Conservation (phyloP, 768 basidiomycete genomes). For the Mycena rosella region DNA sequence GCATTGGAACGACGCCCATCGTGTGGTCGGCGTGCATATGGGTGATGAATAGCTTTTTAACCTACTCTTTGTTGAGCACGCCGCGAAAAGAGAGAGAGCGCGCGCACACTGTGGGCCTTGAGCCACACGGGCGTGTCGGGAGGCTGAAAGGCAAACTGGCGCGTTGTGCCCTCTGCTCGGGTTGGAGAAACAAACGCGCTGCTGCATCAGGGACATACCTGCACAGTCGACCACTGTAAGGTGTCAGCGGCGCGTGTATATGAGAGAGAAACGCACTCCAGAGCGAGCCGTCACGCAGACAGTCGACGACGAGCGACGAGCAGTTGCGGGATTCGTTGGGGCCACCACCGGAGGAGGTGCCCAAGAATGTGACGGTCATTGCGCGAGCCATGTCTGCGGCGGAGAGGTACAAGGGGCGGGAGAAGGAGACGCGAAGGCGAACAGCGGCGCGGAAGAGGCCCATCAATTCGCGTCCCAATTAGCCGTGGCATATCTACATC, state of each 20-base stretch:
- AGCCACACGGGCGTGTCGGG: conserved; percentile 46
- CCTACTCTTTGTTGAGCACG: conserved; percentile 12
- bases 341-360: conserved; percentile 83
- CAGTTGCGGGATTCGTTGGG: conserved; percentile 81
- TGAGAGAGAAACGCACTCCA: conserved; percentile 68
- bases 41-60: conserved; percentile 77
- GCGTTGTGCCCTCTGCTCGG: conserved; percentile 44
- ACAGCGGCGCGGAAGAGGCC: background rate
- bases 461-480: background rate
- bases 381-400: conserved; percentile 49
- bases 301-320: conserved; percentile 76
- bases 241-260: conserved; percentile 30
- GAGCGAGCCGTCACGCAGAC: conserved; percentile 64
- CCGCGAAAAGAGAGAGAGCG: too few relatives aligned
- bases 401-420: conserved; percentile 21
- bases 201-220: conserved; percentile 59
- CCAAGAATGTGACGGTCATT: conserved; percentile 79
- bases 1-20: conserved; percentile 71
- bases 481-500: too few relatives aligned
- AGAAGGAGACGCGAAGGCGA: background rate
- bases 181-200: background rate
- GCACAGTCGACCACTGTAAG: conserved; percentile 85
- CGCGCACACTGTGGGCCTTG: conserved; percentile 50
- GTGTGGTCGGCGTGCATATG: conserved; percentile 71
- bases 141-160: conserved; percentile 75